Evolutionary conservation across 2,329 filamentous ascomycete species (phyloP).

Genomic region (Beauveria scarabaeidicola): DNA sequence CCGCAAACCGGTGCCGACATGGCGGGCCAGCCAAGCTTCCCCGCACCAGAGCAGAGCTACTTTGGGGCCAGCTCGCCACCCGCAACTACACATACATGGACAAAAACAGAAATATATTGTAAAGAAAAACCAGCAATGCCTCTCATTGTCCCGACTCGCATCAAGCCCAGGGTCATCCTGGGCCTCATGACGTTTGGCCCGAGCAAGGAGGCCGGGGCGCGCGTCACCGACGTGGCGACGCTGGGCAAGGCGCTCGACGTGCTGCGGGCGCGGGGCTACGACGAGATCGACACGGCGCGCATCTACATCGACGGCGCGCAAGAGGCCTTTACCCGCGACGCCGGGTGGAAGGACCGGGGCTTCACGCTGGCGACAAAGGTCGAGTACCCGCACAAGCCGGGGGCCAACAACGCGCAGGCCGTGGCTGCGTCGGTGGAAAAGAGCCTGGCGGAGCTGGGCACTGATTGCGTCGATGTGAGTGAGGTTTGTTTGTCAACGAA

Average conservation of each 20-base stretch:
- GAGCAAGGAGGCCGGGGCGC: constrained; percentile 51
- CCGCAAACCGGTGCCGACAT: not conserved
- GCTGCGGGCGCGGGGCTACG: constrained; percentile 71
- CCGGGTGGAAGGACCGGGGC: constrained; percentile 71
- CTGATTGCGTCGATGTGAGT: constrained; percentile 61
- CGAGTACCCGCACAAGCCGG: constrained; percentile 50
- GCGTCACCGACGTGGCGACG: constrained; percentile 58
- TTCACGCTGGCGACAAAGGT: constrained; percentile 72
- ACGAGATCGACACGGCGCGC: constrained; percentile 77
- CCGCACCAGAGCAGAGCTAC: not conserved
- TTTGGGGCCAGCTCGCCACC: not conserved
- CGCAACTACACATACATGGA: not conserved
- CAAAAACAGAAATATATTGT: not conserved
- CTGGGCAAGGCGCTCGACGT: constrained; percentile 66
- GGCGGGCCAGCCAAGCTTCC: not conserved
- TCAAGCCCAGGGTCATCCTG: constrained; percentile 64
- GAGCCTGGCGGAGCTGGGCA: constrained; percentile 62
- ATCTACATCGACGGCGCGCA: constrained; percentile 64
- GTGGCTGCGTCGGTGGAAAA: constrained; percentile 58
- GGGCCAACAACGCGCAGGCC: constrained; percentile 54
- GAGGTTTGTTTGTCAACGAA: not conserved
- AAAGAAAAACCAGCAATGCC: constrained; percentile 31
- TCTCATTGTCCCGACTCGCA: constrained; percentile 30
- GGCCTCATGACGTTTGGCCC: constrained; percentile 82
- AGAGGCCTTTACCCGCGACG: constrained; percentile 68